phyloP scores from a whole-genome alignment of 768 basidiomycete genomes.

The Phanerochaete sordida region DNA sequence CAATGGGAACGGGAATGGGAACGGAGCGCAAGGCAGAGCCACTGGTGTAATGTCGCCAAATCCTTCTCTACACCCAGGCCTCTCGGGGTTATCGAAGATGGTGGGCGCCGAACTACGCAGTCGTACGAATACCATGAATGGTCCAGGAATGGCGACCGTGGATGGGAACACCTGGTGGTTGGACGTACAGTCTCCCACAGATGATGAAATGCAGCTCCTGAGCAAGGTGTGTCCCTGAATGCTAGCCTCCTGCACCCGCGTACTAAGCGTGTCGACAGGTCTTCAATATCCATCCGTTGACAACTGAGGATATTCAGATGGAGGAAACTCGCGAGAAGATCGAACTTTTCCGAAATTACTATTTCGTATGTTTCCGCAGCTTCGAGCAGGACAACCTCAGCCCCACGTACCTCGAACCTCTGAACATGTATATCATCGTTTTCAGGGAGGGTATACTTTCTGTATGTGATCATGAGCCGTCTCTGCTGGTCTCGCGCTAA shows the following conservation, averaged over 20 bases:
- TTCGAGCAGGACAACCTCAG: conserved; percentile 99
- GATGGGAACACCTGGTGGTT: conserved; percentile 96
- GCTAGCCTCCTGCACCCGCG: neutral
- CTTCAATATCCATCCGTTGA: conserved; percentile 95
- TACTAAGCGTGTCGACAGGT: conserved; percentile 53
- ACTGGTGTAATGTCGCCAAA: neutral
- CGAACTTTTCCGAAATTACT: conserved; percentile 97
- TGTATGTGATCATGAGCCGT: conserved; percentile 36
- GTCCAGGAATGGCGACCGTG: conserved; percentile 34
- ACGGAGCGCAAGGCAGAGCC: neutral
- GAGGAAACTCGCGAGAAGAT: conserved; percentile 99
- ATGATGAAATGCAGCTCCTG: conserved; percentile 97
- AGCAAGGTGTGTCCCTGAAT: conserved; percentile 60
- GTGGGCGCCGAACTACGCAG: neutral
- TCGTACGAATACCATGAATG: conserved; percentile 9
- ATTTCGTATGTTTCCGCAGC: conserved; percentile 97
- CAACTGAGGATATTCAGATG: conserved; percentile 99
- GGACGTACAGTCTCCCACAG: conserved; percentile 89
- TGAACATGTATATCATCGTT: conserved; percentile 99
- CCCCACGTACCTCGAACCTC: conserved; percentile 93
- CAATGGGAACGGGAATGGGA: neutral
- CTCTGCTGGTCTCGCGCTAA: neutral
- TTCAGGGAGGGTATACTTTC: conserved; percentile 96
- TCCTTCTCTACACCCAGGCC: conserved; percentile 10
- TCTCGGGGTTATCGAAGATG: conserved; percentile 14